These are phyloP conservation scores for Chloromonas sp. DNA, from an alignment of 163 green algal species.

Conservation along the genomic window DNA sequence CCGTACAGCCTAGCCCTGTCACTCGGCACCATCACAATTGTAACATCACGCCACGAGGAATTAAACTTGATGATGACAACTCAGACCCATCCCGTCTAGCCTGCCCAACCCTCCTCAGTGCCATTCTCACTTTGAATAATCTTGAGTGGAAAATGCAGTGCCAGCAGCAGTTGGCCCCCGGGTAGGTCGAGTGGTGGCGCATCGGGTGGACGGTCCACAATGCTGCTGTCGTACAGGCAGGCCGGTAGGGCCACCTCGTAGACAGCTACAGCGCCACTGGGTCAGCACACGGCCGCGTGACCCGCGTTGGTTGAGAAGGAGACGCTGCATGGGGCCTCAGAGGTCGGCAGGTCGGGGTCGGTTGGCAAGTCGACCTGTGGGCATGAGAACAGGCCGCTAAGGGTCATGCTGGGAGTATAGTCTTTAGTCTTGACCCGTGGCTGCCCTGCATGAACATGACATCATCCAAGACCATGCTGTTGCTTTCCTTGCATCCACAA, in stretches of 20 bases:
- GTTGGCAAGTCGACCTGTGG: constrained; percentile 2
- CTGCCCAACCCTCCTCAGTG: not conserved
- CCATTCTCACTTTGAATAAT: not conserved
- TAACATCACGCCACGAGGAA: no score
- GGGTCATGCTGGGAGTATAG: not conserved
- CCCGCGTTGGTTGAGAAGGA: constrained; percentile 24
- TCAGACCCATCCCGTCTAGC: not conserved
- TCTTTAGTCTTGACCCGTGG: not conserved
- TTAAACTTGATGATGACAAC: no score
- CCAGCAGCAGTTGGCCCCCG: constrained; percentile 12
- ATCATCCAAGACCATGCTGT: no score
- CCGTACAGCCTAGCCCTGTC: not conserved
- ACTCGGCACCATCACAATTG: not conserved
- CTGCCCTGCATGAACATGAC: no score
- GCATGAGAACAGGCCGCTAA: not conserved
- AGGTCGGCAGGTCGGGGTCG: not conserved
- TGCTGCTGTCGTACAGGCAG: constrained; percentile 14
- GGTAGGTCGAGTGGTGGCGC: constrained; percentile 1
- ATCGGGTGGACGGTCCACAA: not conserved
- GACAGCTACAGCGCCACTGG: constrained; percentile 19
- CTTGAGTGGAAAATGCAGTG: constrained; percentile 15
- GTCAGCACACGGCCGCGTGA: constrained; percentile 31
- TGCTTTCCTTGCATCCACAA: no score
- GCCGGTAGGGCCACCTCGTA: constrained; percentile 25
- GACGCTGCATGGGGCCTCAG: constrained; percentile 5